Conservation (phyloP, 2,329 filamentous ascomycete species). For the Penicillium polonicum region DNA sequence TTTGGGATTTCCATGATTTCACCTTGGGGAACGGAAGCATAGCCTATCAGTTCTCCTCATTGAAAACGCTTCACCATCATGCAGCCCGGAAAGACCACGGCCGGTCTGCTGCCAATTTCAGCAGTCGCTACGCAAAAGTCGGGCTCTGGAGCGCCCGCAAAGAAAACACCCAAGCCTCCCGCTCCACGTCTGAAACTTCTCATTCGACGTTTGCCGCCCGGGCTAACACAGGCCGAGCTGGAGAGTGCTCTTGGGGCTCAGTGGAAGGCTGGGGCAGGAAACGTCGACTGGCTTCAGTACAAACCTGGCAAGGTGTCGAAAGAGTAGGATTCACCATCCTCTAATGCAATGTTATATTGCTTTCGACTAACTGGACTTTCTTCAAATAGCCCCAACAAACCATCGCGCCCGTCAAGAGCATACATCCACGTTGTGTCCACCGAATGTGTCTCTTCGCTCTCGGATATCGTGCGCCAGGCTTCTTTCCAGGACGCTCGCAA, state of each 20-base stretch:
- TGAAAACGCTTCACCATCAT: constrained; percentile 23
- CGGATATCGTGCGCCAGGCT: constrained; percentile 66
- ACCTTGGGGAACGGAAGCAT: neutral
- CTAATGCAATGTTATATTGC: neutral
- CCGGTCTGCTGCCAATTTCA: constrained; percentile 55
- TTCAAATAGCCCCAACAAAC: constrained; percentile 69
- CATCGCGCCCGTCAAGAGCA: constrained; percentile 74
- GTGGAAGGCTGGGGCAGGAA: constrained; percentile 78
- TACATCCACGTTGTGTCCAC: constrained; percentile 79
- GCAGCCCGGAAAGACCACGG: constrained; percentile 41
- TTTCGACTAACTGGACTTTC: neutral
- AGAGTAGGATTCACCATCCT: constrained; percentile 58
- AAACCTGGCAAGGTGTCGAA: constrained; percentile 73
- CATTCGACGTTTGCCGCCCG: constrained; percentile 80
- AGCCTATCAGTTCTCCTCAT: neutral
- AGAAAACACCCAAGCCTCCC: constrained; percentile 46
- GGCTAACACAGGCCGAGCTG: constrained; percentile 78
- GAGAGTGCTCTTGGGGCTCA: constrained; percentile 68
- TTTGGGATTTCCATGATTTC: neutral
- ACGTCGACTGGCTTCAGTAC: constrained; percentile 80
- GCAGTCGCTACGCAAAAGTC: constrained; percentile 48
- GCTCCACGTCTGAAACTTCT: constrained; percentile 76
- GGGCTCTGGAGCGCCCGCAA: constrained; percentile 44
- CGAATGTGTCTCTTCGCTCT: constrained; percentile 65
- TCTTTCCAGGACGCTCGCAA: constrained; percentile 80